Conservation (phyloP, 2,329 filamentous ascomycete genomes). For the Nannizziopsis arthrosporioides region DNA sequence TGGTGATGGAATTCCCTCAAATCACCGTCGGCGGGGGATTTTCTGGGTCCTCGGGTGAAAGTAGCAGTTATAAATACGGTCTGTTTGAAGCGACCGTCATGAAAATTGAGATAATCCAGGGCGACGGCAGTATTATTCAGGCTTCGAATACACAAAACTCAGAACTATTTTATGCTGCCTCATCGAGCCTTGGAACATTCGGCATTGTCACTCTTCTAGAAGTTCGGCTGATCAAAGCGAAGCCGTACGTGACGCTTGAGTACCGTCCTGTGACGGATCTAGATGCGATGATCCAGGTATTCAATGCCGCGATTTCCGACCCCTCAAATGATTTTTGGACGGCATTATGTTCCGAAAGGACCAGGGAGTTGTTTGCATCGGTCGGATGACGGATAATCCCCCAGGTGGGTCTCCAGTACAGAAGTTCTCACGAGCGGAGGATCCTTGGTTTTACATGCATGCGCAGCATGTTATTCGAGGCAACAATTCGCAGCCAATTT, state of each 20-base stretch:
- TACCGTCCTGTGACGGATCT: conserved; percentile 46
- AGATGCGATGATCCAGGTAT: conserved; percentile 38
- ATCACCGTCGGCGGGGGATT: conserved; percentile 59
- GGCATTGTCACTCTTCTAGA: conserved; percentile 52
- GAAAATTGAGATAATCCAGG: conserved; percentile 52
- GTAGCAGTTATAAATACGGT: conserved; percentile 53
- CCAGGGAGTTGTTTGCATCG: conserved; percentile 47
- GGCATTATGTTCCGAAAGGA: conserved; percentile 49
- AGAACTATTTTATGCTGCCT: conserved; percentile 49
- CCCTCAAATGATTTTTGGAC: conserved; percentile 53
- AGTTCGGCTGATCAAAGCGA: conserved; percentile 44
- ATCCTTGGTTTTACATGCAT: conserved; percentile 66
- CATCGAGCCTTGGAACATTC: conserved; percentile 49
- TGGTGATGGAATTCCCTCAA: conserved; percentile 61
- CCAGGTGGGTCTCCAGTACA: conserved; percentile 22
- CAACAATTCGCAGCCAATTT: conserved; percentile 13
- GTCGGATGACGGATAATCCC: conserved; percentile 40
- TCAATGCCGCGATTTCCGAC: conserved; percentile 37
- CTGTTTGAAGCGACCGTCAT: conserved; percentile 55
- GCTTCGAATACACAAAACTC: conserved; percentile 38
- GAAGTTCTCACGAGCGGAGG: conserved; percentile 46
- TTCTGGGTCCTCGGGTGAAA: conserved; percentile 55
- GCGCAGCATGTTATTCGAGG: conserved; percentile 33
- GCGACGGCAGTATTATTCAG: conserved; percentile 44
- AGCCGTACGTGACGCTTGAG: conserved; percentile 48